Base-by-base conservation (phyloP, 1,139 yeast genomes). In the Yamadazyma diospyri region DNA sequence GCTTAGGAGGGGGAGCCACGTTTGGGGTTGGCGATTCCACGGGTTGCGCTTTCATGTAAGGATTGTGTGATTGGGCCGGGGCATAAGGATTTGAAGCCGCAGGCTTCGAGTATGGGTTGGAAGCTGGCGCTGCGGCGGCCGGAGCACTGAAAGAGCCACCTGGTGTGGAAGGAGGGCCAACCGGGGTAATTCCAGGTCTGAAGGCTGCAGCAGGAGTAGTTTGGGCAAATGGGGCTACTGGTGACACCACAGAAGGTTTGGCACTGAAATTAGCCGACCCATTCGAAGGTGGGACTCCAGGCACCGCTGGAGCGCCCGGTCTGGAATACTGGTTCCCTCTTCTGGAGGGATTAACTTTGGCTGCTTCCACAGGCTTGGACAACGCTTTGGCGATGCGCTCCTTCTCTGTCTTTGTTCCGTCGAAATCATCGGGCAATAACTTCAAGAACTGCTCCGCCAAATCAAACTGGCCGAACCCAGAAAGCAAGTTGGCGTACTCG, bases 391-490 rank as follows among this genome's bases (percentile, higher is more conserved):
- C 48, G 25, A 89, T 81, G 50, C 97, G 79, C 44, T 86, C 94
- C 57, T 80, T 83, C 50, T 86, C 95, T 29, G 55, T 43, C 27
- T 53, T 55, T 37, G 55, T 50, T 4, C 67, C 72, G 14, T 63
- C 70, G 35, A 64, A 56, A 34, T 78, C 81, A 18, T 53, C 54
- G 6, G 97, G 95, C 44, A 89, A 67, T 40, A 82, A 68, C 34
- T 70, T 69, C 48, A 89, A 71, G 47, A 85, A 78, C 43, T 72
- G 74, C 42, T 70, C 74, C 3, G 97, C 97, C 45, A 92, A 64
- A 12, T 81, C 94, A 48, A 86, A 80, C 42, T 85, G 81, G 16
- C 97, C 97, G 51, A 74, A 78, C 24, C 89, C 79, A 4, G 95
- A 83, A 38, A 89, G 79, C 41, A 84, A 65, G 46, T 76, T 81